Evolutionary conservation across 2,329 filamentous ascomycete genomes (phyloP).

Genomic region (Neopestalotiopsis sp.): DNA sequence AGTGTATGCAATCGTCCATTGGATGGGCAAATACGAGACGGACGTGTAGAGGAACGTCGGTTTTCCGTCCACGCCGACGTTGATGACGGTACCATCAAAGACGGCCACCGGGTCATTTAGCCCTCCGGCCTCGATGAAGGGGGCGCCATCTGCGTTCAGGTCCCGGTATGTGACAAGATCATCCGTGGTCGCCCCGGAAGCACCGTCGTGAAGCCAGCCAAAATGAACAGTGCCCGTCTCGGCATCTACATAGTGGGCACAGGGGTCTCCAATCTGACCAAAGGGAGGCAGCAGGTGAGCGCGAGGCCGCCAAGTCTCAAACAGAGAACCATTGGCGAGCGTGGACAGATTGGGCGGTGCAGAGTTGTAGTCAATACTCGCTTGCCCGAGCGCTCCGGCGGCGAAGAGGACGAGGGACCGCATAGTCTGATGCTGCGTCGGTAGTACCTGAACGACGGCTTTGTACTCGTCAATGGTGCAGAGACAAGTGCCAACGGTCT

Average conservation of each 20-base stretch:
- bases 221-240: conserved; percentile 48
- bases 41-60: conserved; percentile 51
- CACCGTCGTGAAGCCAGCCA: conserved; percentile 44
- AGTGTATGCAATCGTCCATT: conserved; percentile 51
- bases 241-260: conserved; percentile 50
- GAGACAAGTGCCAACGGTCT: not conserved
- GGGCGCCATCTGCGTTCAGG: conserved; percentile 42
- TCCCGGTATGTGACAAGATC: conserved; percentile 45
- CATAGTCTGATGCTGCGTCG: not conserved
- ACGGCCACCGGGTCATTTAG: conserved; percentile 47
- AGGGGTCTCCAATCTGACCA: conserved; percentile 48
- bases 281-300: conserved; percentile 45
- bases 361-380: conserved; percentile 37
- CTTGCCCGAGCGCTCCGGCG: conserved; percentile 1
- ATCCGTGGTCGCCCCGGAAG: conserved; percentile 44
- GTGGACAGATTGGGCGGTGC: conserved; percentile 44
- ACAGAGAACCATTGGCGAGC: conserved; percentile 41
- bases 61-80: conserved; percentile 45
- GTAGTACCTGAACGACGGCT: not conserved
- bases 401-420: not conserved
- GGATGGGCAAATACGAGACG: conserved; percentile 48
- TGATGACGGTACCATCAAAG: conserved; percentile 50
- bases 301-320: conserved; percentile 38
- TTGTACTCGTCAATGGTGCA: not conserved
- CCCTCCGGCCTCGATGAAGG: conserved; percentile 34